These are phyloP conservation scores for Pseudoneurospora amorphoporcata DNA, from an alignment of 495 filamentous ascomycete species.

Conservation along the genomic window DNA sequence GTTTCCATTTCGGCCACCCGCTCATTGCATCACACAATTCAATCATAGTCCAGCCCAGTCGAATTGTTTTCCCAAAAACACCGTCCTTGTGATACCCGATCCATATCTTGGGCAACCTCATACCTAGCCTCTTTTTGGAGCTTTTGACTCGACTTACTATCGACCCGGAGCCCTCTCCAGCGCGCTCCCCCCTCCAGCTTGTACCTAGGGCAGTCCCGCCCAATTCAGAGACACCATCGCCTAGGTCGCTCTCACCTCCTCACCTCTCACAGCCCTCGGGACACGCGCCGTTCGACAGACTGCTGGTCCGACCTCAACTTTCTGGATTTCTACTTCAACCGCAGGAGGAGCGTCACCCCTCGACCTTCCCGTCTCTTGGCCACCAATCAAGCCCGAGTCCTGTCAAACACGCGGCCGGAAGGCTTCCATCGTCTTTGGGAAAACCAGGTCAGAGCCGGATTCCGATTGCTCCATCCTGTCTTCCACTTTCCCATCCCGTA, in stretches of 20 bases:
- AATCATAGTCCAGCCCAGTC: neutral
- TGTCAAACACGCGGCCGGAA: neutral
- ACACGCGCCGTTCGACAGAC: neutral
- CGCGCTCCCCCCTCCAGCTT: neutral
- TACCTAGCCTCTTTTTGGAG: neutral
- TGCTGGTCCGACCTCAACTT: neutral
- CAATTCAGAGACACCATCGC: neutral
- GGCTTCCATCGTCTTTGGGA: neutral
- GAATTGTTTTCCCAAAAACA: neutral
- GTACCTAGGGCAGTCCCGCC: neutral
- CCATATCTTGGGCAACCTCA: neutral
- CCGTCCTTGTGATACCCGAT: neutral
- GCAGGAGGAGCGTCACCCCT: neutral
- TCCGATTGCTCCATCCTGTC: neutral
- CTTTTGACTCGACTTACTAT: neutral
- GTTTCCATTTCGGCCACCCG: slow-evolving; percentile 10
- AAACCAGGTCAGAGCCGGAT: neutral
- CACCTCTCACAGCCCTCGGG: neutral
- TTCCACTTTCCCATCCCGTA: neutral
- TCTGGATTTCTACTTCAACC: neutral
- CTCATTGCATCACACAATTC: slow-evolving; percentile 14
- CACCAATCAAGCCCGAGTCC: neutral
- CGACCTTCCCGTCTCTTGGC: neutral
- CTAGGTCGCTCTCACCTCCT: neutral
- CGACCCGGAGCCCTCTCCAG: neutral